Evolutionary conservation across 306 rosid genomes (phyloP).

Genomic region (Phaseolus lunatus): DNA sequence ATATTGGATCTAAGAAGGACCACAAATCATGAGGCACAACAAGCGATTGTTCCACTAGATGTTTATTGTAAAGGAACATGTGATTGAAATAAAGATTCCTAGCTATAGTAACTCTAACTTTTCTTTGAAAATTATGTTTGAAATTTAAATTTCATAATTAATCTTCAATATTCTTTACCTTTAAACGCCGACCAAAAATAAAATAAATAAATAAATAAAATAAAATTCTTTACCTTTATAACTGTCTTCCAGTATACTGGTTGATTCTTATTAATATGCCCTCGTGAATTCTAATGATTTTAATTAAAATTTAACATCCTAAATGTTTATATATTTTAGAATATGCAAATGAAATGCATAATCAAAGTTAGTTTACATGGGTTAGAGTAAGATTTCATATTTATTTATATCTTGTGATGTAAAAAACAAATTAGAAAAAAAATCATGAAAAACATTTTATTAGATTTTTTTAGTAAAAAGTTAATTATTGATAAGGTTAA

Average conservation of each 20-base stretch:
- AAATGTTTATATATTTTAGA: not conserved
- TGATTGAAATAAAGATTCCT: conserved; percentile 13
- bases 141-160: not conserved
- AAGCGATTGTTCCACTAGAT: not conserved
- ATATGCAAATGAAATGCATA: too few relatives aligned
- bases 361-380: too few relatives aligned
- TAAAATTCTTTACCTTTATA: conserved; percentile 7
- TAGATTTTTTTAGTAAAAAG: too few relatives aligned
- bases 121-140: not conserved
- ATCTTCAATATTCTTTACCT: conserved; percentile 12
- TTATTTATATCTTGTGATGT: too few relatives aligned
- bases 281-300: not conserved
- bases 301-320: not conserved
- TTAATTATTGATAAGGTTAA: too few relatives aligned
- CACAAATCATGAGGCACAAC: not conserved
- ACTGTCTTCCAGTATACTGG: conserved; percentile 34
- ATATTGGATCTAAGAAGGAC: not conserved
- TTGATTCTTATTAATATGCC: not conserved
- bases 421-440: too few relatives aligned
- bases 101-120: not conserved
- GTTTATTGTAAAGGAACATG: not conserved
- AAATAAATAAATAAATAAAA: too few relatives aligned
- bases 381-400: not conserved
- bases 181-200: too few relatives aligned
- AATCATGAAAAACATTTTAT: too few relatives aligned